A percentile compares a stretch with the other conserved stretches of the same genome.
phyloP scores from a whole-genome alignment of 768 basidiomycete species.

The Pleurotus cornucopiae region DNA sequence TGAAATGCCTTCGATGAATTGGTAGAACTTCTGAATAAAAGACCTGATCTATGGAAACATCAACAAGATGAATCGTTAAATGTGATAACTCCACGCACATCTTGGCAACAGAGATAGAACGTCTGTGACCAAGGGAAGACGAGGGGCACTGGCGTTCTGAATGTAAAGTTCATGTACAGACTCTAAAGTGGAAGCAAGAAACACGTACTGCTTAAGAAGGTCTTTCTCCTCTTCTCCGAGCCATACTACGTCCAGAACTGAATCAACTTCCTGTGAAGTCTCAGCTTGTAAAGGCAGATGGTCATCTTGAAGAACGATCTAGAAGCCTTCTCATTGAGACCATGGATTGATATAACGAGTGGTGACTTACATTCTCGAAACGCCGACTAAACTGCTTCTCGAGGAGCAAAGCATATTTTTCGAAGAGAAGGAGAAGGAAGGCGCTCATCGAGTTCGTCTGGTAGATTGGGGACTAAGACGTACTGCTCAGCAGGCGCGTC shows the following conservation, averaged over 20 bases:
- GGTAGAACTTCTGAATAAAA: slow-evolving; percentile 94
- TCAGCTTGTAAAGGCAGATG: slow-evolving; percentile 82
- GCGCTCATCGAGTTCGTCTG: slow-evolving; percentile 78
- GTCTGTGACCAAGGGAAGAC: slow-evolving; percentile 92
- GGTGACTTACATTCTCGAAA: slow-evolving; percentile 70
- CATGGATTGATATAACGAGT: background rate
- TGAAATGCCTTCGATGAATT: slow-evolving; percentile 92
- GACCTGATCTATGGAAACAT: slow-evolving; percentile 57
- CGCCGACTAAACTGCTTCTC: slow-evolving; percentile 76
- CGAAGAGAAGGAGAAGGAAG: slow-evolving; percentile 85
- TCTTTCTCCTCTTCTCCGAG: slow-evolving; percentile 64
- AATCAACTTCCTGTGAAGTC: slow-evolving; percentile 55
- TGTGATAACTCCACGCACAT: no score
- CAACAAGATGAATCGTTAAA: no score
- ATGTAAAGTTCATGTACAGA: slow-evolving; percentile 10
- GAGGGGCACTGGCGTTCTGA: slow-evolving; percentile 61
- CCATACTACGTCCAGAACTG: slow-evolving; percentile 82
- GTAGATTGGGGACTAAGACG: slow-evolving; percentile 74
- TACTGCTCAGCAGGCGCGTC: background rate
- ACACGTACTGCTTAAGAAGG: slow-evolving; percentile 49
- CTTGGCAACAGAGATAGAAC: slow-evolving; percentile 92
- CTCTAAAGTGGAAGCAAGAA: background rate
- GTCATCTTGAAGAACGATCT: slow-evolving; percentile 88
- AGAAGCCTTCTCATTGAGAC: slow-evolving; percentile 1
- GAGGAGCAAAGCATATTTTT: slow-evolving; percentile 80